Conservation (phyloP, 169 alveolate genomes). For the Ichthyophthirius multifiliis region DNA sequence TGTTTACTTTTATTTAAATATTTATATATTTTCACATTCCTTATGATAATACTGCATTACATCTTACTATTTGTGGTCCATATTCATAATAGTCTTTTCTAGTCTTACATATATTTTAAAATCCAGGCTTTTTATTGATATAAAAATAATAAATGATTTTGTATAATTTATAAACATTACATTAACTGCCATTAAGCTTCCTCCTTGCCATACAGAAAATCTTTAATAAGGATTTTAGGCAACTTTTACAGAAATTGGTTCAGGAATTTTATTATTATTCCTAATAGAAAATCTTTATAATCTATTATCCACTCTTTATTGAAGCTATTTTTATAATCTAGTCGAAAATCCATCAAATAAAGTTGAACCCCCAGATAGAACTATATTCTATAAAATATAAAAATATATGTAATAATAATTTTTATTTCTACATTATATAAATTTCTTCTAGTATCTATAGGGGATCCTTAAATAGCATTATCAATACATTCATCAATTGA, state of each 20-base stretch:
- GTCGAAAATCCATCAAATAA: constrained; percentile 61
- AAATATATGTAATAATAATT: not conserved
- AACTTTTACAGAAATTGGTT: constrained; percentile 56
- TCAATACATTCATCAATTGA: constrained; percentile 67
- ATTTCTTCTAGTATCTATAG: constrained; percentile 70
- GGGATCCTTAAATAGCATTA: constrained; percentile 65
- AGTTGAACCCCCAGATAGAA: constrained; percentile 81
- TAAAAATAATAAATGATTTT: not conserved
- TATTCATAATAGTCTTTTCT: constrained; percentile 69
- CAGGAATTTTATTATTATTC: constrained; percentile 41
- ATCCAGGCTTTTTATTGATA: constrained; percentile 20
- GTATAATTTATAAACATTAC: not conserved
- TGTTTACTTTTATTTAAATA: not conserved
- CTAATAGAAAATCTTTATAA: constrained; percentile 32
- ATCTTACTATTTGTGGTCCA: constrained; percentile 74
- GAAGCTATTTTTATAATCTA: constrained; percentile 49
- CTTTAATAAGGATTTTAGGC: constrained; percentile 57
- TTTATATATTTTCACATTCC: constrained; percentile 7
- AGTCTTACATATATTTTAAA: constrained; percentile 51
- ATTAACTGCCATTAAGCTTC: constrained; percentile 51
- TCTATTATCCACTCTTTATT: constrained; percentile 67
- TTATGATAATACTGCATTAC: constrained; percentile 66
- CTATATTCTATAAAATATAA: constrained; percentile 46
- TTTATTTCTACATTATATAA: constrained; percentile 37
- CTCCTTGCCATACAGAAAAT: constrained; percentile 82